Evolutionary conservation across 1,284 basidiomycete genomes (phyloP).

Genomic region (Coniferiporia sulphurascens): DNA sequence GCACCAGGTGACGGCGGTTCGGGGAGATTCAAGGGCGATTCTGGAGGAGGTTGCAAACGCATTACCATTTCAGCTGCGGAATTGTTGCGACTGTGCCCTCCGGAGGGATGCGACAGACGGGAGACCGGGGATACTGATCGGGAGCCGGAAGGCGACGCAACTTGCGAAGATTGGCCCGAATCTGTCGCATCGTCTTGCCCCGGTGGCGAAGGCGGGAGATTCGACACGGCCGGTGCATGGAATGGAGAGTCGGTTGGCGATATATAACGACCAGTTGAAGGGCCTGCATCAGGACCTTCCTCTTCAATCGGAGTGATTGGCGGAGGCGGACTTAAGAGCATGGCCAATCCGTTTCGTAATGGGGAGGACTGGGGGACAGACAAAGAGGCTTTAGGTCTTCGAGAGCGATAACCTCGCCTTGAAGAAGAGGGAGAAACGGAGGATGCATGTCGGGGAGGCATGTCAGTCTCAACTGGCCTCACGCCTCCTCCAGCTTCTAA

Average conservation of each 20-base stretch:
- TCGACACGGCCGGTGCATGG: conserved; percentile 47
- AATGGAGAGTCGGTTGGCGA: conserved; percentile 63
- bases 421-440: conserved; percentile 46
- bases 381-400: conserved; percentile 37
- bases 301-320: conserved; percentile 77
- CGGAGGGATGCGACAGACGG: conserved; percentile 28
- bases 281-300: conserved; percentile 36
- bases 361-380: conserved; percentile 55
- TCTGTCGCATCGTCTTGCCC: conserved; percentile 25
- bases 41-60: conserved; percentile 69
- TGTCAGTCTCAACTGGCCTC: conserved; percentile 33
- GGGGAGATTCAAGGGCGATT: conserved; percentile 58
- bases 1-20: conserved; percentile 76
- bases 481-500: conserved; percentile 80
- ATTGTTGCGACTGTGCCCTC: conserved; percentile 35
- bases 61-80: conserved; percentile 48
- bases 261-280: conserved; percentile 46
- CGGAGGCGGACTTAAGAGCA: conserved; percentile 62
- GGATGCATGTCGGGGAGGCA: conserved; percentile 40
- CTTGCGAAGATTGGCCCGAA: conserved; percentile 42
- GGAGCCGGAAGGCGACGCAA: conserved; percentile 33
- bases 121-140: conserved; percentile 29
- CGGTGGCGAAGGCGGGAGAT: conserved; percentile 44
- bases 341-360: conserved; percentile 40
- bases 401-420: conserved; percentile 56